Evolutionary conservation across 352 stramenopile genomes (phyloP), one percentile per base, ranked within the genome.

Genomic region (Globisporangium orthogonon): DNA sequence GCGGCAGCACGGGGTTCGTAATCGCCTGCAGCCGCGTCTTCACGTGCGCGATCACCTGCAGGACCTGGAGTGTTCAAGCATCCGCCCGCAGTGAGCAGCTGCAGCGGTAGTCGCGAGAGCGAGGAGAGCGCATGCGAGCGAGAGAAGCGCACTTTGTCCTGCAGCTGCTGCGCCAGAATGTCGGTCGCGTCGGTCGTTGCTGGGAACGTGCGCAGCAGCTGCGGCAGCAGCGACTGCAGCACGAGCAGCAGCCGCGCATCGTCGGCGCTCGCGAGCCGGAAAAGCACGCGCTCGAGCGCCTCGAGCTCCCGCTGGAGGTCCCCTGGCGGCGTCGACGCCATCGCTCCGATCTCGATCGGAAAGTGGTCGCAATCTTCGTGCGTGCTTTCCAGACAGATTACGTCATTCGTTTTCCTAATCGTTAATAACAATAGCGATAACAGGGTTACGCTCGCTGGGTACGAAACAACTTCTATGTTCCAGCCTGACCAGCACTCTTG

Each of bases 271-370:
- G 78, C 81, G 31, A 91, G 73, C 7, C 81, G 81, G 74, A 91
- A 91, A 48, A 89, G 71, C 61, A 91, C 73, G 67, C 81, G 81
- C 44, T 91, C 78, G 45, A 91, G 68, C 59, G 78, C 81, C 29
- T 87, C 78, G 31, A 82, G 67, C 29, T 91, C 81, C 51, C 56
- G 23, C 43, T 29, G 43, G 17, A 47, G 17, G 43, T 47, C 43
- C 2, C 1, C 40, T 3, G 40, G 40, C 40, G 40, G 40, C 40
- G 40, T 14, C 15, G 40, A 45, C 43, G 43, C 43, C 43, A 47
- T 47, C 11, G 10, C 23, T 23, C 23, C 9, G 5, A 37, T 9
- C 33, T 37, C 33, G 33, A 37, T 5, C 9, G 33, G 23, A 23
- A 37, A 9, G 33, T 37, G 23, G 23, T 23, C 23, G 7, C 35